These are phyloP conservation scores for Penicillium fimorum DNA, from an alignment of 495 filamentous ascomycete species.

Conservation along the genomic window DNA sequence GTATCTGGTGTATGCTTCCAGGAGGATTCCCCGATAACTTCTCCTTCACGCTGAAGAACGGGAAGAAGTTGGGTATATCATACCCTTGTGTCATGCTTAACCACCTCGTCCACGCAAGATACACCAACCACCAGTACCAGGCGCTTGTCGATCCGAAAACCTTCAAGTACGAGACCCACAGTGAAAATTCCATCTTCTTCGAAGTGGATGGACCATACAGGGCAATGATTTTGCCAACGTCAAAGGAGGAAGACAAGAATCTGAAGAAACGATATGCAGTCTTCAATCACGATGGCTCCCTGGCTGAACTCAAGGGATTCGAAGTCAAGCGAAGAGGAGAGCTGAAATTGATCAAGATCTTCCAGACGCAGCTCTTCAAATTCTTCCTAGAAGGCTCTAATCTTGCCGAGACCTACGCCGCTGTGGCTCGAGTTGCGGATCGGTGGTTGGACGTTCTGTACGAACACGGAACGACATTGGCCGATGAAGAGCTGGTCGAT, in stretches of 20 bases:
- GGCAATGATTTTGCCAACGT: slow-evolving; percentile 96
- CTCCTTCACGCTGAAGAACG: slow-evolving; percentile 87
- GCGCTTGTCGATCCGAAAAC: slow-evolving; percentile 73
- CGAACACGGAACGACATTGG: slow-evolving; percentile 78
- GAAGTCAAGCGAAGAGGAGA: slow-evolving; percentile 98
- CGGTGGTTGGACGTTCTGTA: slow-evolving; percentile 93
- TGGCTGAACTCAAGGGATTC: slow-evolving; percentile 98
- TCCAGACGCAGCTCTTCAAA: slow-evolving; percentile 98
- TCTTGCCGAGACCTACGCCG: slow-evolving; percentile 81
- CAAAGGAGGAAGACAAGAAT: slow-evolving; percentile 98
- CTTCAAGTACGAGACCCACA: slow-evolving; percentile 90
- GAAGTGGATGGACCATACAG: slow-evolving; percentile 97
- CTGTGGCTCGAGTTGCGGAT: slow-evolving; percentile 94
- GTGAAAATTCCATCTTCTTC: slow-evolving; percentile 99
- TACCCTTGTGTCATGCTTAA: slow-evolving; percentile 99
- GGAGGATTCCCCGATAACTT: slow-evolving; percentile 98
- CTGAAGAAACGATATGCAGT: slow-evolving; percentile 99
- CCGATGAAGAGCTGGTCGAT: slow-evolving; percentile 96
- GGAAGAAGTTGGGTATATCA: slow-evolving; percentile 91
- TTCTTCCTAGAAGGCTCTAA: slow-evolving; percentile 94
- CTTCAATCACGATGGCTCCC: slow-evolving; percentile 94
- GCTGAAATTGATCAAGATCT: slow-evolving; percentile 99
- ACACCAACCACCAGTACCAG: slow-evolving; percentile 98
- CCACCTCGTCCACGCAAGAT: slow-evolving; percentile 90
- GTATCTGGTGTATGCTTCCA: slow-evolving; percentile 99